Percentiles rank a stretch among this genome's conserved stretches.
Conservation (phyloP, 2,329 filamentous ascomycete species). For the Colletotrichum cereale region DNA sequence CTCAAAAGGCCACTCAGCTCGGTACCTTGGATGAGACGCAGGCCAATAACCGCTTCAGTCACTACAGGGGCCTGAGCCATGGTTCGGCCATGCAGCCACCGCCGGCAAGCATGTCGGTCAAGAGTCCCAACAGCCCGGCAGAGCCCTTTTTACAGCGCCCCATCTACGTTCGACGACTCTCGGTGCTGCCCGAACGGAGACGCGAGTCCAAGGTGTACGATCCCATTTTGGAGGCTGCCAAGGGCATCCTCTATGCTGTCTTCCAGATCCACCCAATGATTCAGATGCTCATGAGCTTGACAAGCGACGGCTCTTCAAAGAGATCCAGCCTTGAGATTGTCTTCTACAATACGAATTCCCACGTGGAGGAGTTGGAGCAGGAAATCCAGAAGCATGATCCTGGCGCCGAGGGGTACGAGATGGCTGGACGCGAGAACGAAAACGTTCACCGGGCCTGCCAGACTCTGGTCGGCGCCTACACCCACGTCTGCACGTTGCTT, state of each 20-base stretch:
- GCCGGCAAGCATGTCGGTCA: constrained; percentile 52
- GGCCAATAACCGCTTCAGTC: constrained; percentile 74
- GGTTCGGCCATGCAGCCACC: constrained; percentile 75
- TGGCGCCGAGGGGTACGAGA: constrained; percentile 62
- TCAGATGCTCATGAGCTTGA: constrained; percentile 73
- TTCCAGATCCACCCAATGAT: constrained; percentile 78
- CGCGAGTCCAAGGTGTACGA: constrained; percentile 72
- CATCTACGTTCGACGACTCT: constrained; percentile 73
- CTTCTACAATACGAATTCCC: constrained; percentile 76
- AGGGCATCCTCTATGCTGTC: constrained; percentile 75
- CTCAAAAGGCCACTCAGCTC: constrained; percentile 70
- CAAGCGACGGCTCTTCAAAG: constrained; percentile 70
- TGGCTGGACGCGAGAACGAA: constrained; percentile 68
- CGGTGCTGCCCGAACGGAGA: constrained; percentile 72
- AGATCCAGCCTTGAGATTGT: constrained; percentile 75
- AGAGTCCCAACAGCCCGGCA: constrained; percentile 71
- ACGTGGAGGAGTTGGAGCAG: constrained; percentile 74
- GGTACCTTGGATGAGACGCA: constrained; percentile 73
- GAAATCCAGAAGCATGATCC: constrained; percentile 73
- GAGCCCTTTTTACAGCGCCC: constrained; percentile 69
- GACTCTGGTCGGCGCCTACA: constrained; percentile 74
- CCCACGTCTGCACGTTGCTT: constrained; percentile 72
- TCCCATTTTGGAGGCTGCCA: constrained; percentile 73
- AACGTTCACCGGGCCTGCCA: constrained; percentile 73
- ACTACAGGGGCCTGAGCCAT: constrained; percentile 75